Evolutionary conservation across 306 rosid species (phyloP), one percentile per base, ranked within the genome.

Genomic region (Prunus dulcis): DNA sequence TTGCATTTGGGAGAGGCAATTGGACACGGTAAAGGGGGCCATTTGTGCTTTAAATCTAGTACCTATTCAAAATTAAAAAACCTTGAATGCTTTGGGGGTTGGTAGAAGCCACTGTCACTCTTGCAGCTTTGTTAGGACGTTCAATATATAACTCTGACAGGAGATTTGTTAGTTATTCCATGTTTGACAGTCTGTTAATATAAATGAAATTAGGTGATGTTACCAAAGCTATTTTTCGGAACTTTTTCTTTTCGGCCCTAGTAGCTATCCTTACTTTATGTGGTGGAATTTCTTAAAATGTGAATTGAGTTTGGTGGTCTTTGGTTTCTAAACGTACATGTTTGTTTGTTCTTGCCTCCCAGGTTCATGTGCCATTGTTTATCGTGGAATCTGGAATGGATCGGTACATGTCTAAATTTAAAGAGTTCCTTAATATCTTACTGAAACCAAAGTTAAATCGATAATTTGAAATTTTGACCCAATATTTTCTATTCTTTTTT

Each of bases 361-460:
- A 89, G 96, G 97, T 79, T 90, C 84, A 30, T 88, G 63, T 77
- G 97, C 91, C 62, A 64, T 65, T 80, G 93, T 90, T 65, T 84
- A 90, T 86, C 93, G 69, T 41, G 97, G 97, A 76, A 71, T 86
- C 70, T 93, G 92, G 96, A 93, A 93, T 83, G 92, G 84, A 83
- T 93, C 91, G 84, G 97, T 90, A 85, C 32, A 18, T 67, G 41
- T 71, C 62, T 68, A 38, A 27, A 80, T 52, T 50, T 19, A 10
- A 69, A 50, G 22, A 50, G 52, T 55, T 81, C 73, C 57, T 82
- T 66, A 51, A 53, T 55, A 34, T 69, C 50, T 34, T 41, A 32
- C 53, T 17, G 28, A 19, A 15, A 56, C n/a, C 18, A 51, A 46
- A 45, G 23, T 58, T 19, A 64, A 19, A 68, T 58, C 41, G 19